Evolutionary conservation across 2,329 filamentous ascomycete species (phyloP).

Genomic region (Dothideomycetes sp.): DNA sequence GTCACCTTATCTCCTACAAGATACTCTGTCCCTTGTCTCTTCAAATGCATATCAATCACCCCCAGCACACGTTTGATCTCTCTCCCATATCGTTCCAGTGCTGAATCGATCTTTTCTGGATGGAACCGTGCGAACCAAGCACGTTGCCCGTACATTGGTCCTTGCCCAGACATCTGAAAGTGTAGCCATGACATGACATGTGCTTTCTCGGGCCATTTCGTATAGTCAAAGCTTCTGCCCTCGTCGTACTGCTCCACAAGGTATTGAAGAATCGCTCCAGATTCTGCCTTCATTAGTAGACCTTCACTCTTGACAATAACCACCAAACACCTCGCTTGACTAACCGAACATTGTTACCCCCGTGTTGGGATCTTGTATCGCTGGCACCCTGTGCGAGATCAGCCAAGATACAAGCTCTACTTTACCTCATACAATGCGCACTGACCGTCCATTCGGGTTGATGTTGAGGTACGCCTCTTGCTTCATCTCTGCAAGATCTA

Average conservation of each 20-base stretch:
- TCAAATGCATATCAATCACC: constrained; percentile 31
- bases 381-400: constrained; percentile 22
- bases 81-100: constrained; percentile 32
- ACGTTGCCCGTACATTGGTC: constrained; percentile 31
- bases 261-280: constrained; percentile 20
- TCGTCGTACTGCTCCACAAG: constrained; percentile 23
- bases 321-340: not conserved
- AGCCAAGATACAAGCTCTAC: not conserved
- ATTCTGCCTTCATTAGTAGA: not conserved
- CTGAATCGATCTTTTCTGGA: constrained; percentile 30
- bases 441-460: constrained; percentile 27
- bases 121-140: constrained; percentile 33
- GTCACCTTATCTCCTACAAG: constrained; percentile 33
- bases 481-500: constrained; percentile 18
- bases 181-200: constrained; percentile 19
- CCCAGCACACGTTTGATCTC: constrained; percentile 34
- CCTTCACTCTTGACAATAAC: not conserved
- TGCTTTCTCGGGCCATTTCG: constrained; percentile 14
- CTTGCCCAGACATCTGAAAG: constrained; percentile 25
- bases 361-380: constrained; percentile 35
- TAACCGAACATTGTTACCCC: constrained; percentile 25
- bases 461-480: constrained; percentile 20
- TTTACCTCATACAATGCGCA: not conserved
- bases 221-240: constrained; percentile 17
- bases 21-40: constrained; percentile 22